Base-by-base conservation (phyloP, 192 early-diverging fungal species). In the Umbelopsis sp. region DNA sequence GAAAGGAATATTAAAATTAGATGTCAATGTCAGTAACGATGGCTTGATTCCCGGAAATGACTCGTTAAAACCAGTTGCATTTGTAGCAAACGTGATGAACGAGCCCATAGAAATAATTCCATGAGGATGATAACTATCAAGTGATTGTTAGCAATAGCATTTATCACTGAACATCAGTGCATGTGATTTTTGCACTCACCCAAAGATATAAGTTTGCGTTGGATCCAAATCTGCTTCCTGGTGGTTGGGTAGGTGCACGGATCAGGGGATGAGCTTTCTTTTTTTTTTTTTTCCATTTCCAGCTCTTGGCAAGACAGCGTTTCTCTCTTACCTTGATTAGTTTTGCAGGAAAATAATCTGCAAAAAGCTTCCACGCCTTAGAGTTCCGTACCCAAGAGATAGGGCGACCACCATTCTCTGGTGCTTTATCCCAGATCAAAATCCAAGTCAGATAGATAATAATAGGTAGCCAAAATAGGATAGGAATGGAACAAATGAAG, bases 1-100 rank as follows among this genome's bases (percentile, higher is more conserved):
- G 50, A 98, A 80, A 7, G 97, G 95, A n/a, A 96, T 81, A 27
- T 85, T 80, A 74, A 98, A 98, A 66, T 94, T 94, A 16, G 86
- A 81, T 16, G 90, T 79, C 49, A 98, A 81, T 2, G 95, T 98
- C 70, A 96, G 81, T 10, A 96, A 80, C 1, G 88, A 84, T 16
- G 92, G 79, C 10, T 84, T 79, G 66, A 99, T 88, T 2, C 95
- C 95, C 3, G 93, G 93, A 68, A 95, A 94, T 18, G 83, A 52
- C 20, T 86, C 71, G 23, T 88, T 85, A 46, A 97, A 91, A 23
- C 87, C 81, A 41, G 87, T 78, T 1, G 91, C 95, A 55, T 97
- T 94, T 5, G 92, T 93, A 2, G 78, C 93, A 78, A 94, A 95
- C 41, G 91, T 90, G 22, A 86, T 84, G 75, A 90, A 90, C 1